Evolutionary conservation across 2,329 filamentous ascomycete species (phyloP), one percentile per base, ranked within the genome.

Genomic region (Diaporthe sp.): DNA sequence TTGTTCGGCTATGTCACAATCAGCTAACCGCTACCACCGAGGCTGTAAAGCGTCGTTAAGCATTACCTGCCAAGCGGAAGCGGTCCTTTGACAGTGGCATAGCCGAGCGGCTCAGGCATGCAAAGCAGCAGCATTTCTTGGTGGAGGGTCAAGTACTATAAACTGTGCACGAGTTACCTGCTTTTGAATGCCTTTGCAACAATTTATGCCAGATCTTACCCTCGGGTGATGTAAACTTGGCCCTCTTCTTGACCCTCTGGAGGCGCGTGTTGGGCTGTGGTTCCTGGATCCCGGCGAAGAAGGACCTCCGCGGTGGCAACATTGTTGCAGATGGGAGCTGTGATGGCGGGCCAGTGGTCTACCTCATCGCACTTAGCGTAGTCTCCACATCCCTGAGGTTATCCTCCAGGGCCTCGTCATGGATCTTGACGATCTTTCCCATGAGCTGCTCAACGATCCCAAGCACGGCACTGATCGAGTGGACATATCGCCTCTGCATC

Each of bases 381-480:
- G 3, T 69, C 47, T 79, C 39, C 22, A 81, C 86, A 78, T 90
- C 88, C 19, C 86, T 84, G 66, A 91, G 79, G 3, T 83, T 82
- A 70, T 86, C 85, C 47, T 78, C 77, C 56, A 89, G 75, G 17
- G 77, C 81, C 39, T 32, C 47, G 70, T 80, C 78, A 10, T 77
- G 76, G 9, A 63, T 19, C 35, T 25, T 32, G 19, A 61, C 50
- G 15, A 82, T 79, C 25, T 80, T 75, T 3, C 75, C 77, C 51
- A 79, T 81, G 76, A 91, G 73, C 77, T 85, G 85, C 39, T 77
- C 78, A 5, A 85, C 86, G 68, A 91, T 83, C 4, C 88, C 88
- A 12, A 83, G 77, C 17, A 92, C 82, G 9, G 89, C 88, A 61
- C 81, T 79, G 22, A 85, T 85, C n/a, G 88, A 89, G 75, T 89